These are phyloP conservation scores for Chionographis japonica DNA, from an alignment of 106 monocot species.

Conservation along the genomic window DNA sequence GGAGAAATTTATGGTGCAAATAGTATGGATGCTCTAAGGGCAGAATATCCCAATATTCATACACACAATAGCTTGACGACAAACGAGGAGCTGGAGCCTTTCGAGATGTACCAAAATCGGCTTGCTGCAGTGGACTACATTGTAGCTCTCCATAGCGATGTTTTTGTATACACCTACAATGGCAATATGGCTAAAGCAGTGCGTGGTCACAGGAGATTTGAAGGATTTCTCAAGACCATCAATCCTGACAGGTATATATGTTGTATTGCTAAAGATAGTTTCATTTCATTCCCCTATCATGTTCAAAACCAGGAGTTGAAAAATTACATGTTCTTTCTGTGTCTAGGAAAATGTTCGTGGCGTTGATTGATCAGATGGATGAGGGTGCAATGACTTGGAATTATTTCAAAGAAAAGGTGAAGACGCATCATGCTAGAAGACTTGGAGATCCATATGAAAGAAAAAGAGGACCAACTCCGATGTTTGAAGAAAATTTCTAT, in stretches of 20 bases:
- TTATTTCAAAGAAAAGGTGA: slow-evolving; percentile 28
- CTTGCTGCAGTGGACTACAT: slow-evolving; percentile 58
- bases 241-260: slow-evolving; percentile 59
- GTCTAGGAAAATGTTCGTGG: slow-evolving; percentile 37
- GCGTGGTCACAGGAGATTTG: slow-evolving; percentile 52
- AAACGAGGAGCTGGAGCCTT: slow-evolving; percentile 26
- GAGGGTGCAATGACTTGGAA: slow-evolving; percentile 38
- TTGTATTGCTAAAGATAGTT: not conserved
- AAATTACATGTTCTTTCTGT: slow-evolving; percentile 1
- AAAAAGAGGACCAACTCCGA: slow-evolving; percentile 15
- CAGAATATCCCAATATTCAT: slow-evolving; percentile 56
- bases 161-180: slow-evolving; percentile 62
- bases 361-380: slow-evolving; percentile 58
- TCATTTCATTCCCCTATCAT: not conserved
- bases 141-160: slow-evolving; percentile 56
- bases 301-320: not conserved
- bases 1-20: slow-evolving; percentile 52
- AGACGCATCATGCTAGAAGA: slow-evolving; percentile 30
- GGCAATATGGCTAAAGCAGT: slow-evolving; percentile 81
- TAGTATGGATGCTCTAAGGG: slow-evolving; percentile 31
- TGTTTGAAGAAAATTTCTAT: slow-evolving; percentile 56
- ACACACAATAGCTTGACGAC: slow-evolving; percentile 42
- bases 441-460: slow-evolving; percentile 64
- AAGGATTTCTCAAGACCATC: slow-evolving; percentile 55
- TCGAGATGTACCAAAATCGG: slow-evolving; percentile 40